Evolutionary conservation across 176 grass and related monocot genomes (phyloP).

Genomic region (Oryza rufipogon): DNA sequence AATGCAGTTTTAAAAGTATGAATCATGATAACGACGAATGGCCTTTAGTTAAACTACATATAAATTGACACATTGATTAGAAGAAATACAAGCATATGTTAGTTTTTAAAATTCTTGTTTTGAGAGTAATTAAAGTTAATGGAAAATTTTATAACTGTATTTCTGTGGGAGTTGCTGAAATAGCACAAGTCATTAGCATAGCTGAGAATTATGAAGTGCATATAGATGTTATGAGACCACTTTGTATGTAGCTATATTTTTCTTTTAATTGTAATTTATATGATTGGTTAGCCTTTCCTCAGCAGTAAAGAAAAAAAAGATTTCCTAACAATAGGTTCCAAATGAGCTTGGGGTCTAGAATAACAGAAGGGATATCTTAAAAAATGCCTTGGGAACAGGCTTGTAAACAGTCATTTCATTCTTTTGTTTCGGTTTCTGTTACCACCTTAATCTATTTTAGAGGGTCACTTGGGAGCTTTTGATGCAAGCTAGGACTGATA

Average conservation of each 20-base stretch:
- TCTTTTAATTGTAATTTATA: not conserved
- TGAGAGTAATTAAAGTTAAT: no score
- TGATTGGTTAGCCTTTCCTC: slow-evolving; percentile 1
- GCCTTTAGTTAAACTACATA: no score
- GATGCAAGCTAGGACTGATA: no score
- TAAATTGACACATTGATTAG: no score
- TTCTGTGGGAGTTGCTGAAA: no score
- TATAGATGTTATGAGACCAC: not conserved
- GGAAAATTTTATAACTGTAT: no score
- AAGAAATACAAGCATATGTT: no score
- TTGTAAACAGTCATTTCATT: not conserved
- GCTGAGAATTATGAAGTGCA: not conserved
- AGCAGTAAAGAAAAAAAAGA: not conserved
- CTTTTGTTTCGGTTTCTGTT: not conserved
- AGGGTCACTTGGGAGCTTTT: no score
- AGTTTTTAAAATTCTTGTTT: no score
- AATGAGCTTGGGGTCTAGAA: not conserved
- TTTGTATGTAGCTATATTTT: not conserved
- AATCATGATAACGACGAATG: no score
- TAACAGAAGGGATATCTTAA: not conserved
- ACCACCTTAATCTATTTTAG: not conserved
- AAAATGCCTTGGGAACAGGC: not conserved
- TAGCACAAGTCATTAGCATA: not conserved
- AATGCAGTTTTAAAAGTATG: no score
- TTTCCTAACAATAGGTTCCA: not conserved